These are phyloP conservation scores for Ogataea paraovalis DNA, from an alignment of 805 yeast genomes.

Conservation along the genomic window DNA sequence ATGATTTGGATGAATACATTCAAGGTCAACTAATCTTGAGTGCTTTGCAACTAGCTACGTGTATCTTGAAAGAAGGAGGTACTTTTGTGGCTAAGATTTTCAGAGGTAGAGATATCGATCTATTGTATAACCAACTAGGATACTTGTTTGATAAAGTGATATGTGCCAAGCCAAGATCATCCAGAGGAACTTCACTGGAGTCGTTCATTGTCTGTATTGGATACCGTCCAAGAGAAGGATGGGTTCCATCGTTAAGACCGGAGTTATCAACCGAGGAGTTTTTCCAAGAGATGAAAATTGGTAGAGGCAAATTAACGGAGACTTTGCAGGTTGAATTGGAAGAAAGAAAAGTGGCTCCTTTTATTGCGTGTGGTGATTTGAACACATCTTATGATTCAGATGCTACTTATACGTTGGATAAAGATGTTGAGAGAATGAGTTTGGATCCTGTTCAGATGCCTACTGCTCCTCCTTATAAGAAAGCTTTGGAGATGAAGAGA, in stretches of 20 bases:
- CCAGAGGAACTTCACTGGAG: slow-evolving; percentile 91
- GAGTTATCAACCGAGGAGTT: slow-evolving; percentile 72
- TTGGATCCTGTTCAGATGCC: slow-evolving; percentile 94
- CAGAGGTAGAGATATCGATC: slow-evolving; percentile 92
- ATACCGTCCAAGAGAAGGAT: slow-evolving; percentile 75
- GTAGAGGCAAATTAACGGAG: slow-evolving; percentile 47
- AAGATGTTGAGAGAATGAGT: slow-evolving; percentile 38
- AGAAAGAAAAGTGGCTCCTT: slow-evolving; percentile 80
- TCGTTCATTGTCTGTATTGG: slow-evolving; percentile 91
- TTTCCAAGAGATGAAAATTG: slow-evolving; percentile 60
- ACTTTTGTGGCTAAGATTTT: slow-evolving; percentile 94
- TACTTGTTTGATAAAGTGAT: slow-evolving; percentile 79
- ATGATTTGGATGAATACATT: slow-evolving; percentile 93
- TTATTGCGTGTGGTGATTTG: slow-evolving; percentile 92
- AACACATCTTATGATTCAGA: slow-evolving; percentile 80
- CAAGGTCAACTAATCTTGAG: slow-evolving; percentile 92
- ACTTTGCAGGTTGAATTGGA: slow-evolving; percentile 50
- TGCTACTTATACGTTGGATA: slow-evolving; percentile 76
- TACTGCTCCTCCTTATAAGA: slow-evolving; percentile 94
- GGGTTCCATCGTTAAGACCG: slow-evolving; percentile 64
- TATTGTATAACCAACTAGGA: slow-evolving; percentile 89
- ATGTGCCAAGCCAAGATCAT: slow-evolving; percentile 95
- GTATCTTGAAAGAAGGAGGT: slow-evolving; percentile 85
- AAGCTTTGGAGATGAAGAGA: slow-evolving; percentile 83
- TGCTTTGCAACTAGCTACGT: slow-evolving; percentile 88